Conservation (phyloP, 345 rosid genomes). For the Gossypium mustelinum region DNA sequence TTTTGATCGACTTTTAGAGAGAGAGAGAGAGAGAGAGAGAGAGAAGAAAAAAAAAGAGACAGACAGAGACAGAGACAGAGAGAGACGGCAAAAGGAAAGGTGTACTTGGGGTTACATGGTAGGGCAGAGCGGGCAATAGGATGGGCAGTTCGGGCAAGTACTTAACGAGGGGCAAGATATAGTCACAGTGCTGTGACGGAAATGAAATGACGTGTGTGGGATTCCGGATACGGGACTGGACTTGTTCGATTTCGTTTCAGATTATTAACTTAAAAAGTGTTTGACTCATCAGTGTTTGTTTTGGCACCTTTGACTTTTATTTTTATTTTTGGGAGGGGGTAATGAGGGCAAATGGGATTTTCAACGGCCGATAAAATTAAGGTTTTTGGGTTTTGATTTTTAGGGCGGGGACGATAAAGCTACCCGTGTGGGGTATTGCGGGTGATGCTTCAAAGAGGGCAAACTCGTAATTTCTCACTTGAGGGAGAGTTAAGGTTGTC, state of each 20-base stretch:
- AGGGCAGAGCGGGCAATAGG: slow-evolving; percentile 47
- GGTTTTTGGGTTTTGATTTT: no score
- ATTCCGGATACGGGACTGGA: slow-evolving; percentile 6
- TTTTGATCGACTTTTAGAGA: slow-evolving; percentile 10
- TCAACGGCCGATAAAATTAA: slow-evolving; percentile 3
- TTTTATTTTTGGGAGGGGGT: not conserved
- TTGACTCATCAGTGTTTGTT: slow-evolving; percentile 20
- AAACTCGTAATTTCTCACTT: slow-evolving; percentile 15
- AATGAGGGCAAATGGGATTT: not conserved
- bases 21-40: slow-evolving; percentile 15
- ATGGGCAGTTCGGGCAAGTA: slow-evolving; percentile 35
- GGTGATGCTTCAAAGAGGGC: not conserved
- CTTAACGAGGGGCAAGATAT: slow-evolving; percentile 15
- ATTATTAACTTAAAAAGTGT: not conserved
- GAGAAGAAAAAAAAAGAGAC: not conserved
- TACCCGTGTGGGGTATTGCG: not conserved
- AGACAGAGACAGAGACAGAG: slow-evolving; percentile 19
- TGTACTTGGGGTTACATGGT: slow-evolving; percentile 28
- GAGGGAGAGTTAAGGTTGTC: slow-evolving; percentile 43
- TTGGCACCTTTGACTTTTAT: slow-evolving; percentile 20
- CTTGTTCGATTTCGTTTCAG: not conserved
- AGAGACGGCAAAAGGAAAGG: slow-evolving; percentile 36
- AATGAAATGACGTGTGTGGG: slow-evolving; percentile 17
- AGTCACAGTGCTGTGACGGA: slow-evolving; percentile 30
- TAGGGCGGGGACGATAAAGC: no score